Evolutionary conservation across 768 basidiomycete species (phyloP), one percentile per base, ranked within the genome.

Genomic region (Tylopilus vinaceipallidus): DNA sequence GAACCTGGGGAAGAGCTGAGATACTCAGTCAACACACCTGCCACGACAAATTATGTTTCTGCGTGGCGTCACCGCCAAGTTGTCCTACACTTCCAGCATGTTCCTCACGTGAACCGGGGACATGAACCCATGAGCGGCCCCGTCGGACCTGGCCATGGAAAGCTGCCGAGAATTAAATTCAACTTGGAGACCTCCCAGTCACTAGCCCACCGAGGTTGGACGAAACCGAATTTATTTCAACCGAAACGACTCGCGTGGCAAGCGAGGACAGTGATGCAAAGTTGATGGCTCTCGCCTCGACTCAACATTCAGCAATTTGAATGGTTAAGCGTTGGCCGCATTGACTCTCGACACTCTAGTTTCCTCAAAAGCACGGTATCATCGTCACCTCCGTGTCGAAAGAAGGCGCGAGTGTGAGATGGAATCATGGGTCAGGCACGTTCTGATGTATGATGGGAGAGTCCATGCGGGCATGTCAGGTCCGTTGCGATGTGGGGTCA

Each of bases 401-500:
- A 33, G 24, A 14, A 2, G 4, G 16, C 14, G 20, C 22, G 17
- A 17, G 34, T 43, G 47, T 34, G 51, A 40, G 44, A 30, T 27
- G 55, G 32, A 44, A 11, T 9, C 17, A 19, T 30, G 9, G 16
- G 11, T 35, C 41, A 55, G 53, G 45, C 42, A 57, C 55, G 39
- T n/a, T 46, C 17, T 27, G 38, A 35, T 47, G 40, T 20, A 27
- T 36, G 34, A 37, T 27, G 42, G 17, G 32, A 30, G 33, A 42
- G 33, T 47, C 48, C 60, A 63, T 49, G 54, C 57, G 60, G 60
- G 17, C 14, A 49, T 55, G 59, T 58, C 59, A 51, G 12, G 10
- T 16, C 49, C 49, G 61, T 63, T 51, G 57, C 53, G 33, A 59
- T 60, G 60, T 38, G 56, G 60, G 59, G 55, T 52, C 30, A 39